Percentiles rank a stretch among this genome's conserved stretches.
Evolutionary conservation across 345 rosid species (phyloP).

Genomic region (Mangifera indica): DNA sequence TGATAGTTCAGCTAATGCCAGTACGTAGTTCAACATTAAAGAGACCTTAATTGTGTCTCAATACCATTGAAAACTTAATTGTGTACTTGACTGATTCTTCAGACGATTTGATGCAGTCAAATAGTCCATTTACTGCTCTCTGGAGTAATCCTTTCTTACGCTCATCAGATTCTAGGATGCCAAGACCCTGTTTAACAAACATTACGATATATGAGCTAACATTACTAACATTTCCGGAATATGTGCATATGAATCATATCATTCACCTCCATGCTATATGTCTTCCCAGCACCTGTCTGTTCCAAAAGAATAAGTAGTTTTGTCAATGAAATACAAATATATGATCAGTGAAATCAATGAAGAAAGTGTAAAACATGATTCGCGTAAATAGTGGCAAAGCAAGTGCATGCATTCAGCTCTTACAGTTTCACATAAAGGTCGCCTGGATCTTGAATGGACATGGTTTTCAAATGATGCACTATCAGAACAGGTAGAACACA

Average conservation of each 20-base stretch:
- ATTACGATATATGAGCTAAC: conserved; percentile 8
- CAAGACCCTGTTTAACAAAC: conserved; percentile 52
- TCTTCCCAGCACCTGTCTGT: conserved; percentile 97
- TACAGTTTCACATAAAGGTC: not conserved
- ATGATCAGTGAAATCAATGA: conserved; percentile 3
- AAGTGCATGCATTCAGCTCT: not conserved
- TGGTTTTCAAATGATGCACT: not conserved
- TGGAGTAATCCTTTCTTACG: conserved; percentile 70
- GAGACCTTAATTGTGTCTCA: conserved; percentile 8
- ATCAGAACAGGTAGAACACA: not conserved
- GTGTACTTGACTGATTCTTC: conserved; percentile 42
- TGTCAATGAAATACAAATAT: conserved; percentile 5
- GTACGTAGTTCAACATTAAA: not conserved
- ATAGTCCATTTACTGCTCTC: conserved; percentile 68
- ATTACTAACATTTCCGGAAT: not conserved
- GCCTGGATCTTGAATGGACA: not conserved
- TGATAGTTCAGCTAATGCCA: conserved; percentile 7
- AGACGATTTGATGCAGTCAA: conserved; percentile 46
- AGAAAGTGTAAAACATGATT: not conserved
- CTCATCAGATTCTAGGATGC: conserved; percentile 52
- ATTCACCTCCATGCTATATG: conserved; percentile 81
- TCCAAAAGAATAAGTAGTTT: conserved; percentile 18
- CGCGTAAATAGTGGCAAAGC: not conserved
- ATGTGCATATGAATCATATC: not conserved
- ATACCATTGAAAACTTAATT: conserved; percentile 81